Conservation (phyloP, 2,329 filamentous ascomycete genomes). For the Albifimbria verrucaria region DNA sequence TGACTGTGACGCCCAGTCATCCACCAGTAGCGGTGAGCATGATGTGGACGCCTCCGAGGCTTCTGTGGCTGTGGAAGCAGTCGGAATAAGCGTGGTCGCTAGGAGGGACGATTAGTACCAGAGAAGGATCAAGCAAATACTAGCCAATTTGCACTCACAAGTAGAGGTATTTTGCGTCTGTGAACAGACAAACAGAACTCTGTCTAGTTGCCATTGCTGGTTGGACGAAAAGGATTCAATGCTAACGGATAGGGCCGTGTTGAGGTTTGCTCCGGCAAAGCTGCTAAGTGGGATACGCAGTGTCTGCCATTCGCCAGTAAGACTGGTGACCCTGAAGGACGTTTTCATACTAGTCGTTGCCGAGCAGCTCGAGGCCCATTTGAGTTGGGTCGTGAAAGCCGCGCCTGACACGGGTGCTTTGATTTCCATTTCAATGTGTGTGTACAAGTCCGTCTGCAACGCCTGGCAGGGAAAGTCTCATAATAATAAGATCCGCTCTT, state of each 20-base stretch:
- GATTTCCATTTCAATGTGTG: conserved; percentile 33
- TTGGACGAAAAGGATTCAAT: conserved; percentile 33
- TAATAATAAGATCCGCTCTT: conserved; percentile 49
- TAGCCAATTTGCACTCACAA: conserved; percentile 8
- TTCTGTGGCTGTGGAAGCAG: neutral
- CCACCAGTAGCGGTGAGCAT: conserved; percentile 46
- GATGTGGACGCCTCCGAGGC: conserved; percentile 9
- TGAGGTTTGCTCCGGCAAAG: conserved; percentile 46
- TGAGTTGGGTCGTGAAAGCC: conserved; percentile 33
- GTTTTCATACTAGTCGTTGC: conserved; percentile 36
- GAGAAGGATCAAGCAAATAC: neutral
- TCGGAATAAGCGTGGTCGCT: conserved; percentile 3
- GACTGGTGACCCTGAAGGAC: conserved; percentile 38
- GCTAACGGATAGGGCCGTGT: conserved; percentile 43
- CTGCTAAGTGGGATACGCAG: conserved; percentile 46
- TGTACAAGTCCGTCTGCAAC: conserved; percentile 42
- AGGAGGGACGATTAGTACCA: conserved; percentile 5
- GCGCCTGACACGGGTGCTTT: conserved; percentile 17
- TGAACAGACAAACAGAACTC: conserved; percentile 42
- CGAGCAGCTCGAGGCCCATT: conserved; percentile 36
- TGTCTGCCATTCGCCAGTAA: conserved; percentile 48
- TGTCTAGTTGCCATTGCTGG: conserved; percentile 41
- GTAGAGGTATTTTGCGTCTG: conserved; percentile 6
- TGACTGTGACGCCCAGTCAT: conserved; percentile 61
- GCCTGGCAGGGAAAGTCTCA: conserved; percentile 48